Conservation (phyloP, 352 stramenopile genomes). For the Globisporangium uncinulatum region DNA sequence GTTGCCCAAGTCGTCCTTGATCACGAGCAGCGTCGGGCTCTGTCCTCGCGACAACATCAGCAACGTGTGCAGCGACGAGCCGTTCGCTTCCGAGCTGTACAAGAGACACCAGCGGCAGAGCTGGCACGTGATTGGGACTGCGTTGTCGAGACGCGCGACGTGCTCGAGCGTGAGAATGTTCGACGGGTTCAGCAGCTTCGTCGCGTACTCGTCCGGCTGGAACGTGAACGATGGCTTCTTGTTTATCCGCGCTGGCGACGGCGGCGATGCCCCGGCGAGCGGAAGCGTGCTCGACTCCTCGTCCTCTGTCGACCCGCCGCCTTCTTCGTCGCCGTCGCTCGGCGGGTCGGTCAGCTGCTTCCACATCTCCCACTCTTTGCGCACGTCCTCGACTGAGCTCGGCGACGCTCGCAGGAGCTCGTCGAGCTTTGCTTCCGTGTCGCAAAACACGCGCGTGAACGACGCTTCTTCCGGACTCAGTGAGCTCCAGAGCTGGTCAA, state of each 20-base stretch:
- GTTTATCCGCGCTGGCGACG: slow-evolving; percentile 31
- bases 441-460: slow-evolving; percentile 77
- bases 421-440: slow-evolving; percentile 60
- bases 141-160: slow-evolving; percentile 62
- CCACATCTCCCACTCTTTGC: slow-evolving; percentile 57
- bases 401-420: slow-evolving; percentile 62
- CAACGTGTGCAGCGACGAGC: slow-evolving; percentile 72
- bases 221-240: slow-evolving; percentile 55
- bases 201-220: slow-evolving; percentile 56
- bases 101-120: slow-evolving; percentile 78
- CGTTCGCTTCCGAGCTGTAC: slow-evolving; percentile 73
- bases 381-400: slow-evolving; percentile 55
- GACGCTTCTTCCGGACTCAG: slow-evolving; percentile 58
- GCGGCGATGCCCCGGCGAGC: slow-evolving; percentile 6
- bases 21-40: slow-evolving; percentile 69
- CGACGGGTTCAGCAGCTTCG: slow-evolving; percentile 69
- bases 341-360: slow-evolving; percentile 18
- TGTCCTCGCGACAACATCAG: slow-evolving; percentile 64
- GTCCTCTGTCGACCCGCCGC: slow-evolving; percentile 27
- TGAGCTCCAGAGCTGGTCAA: slow-evolving; percentile 64
- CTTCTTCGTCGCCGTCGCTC: slow-evolving; percentile 22
- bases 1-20: slow-evolving; percentile 70
- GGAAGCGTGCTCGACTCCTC: slow-evolving; percentile 15
- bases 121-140: slow-evolving; percentile 70
- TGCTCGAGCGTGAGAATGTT: slow-evolving; percentile 69